Base-by-base conservation (phyloP, 306 rosid genomes). In the Prunus padus region DNA sequence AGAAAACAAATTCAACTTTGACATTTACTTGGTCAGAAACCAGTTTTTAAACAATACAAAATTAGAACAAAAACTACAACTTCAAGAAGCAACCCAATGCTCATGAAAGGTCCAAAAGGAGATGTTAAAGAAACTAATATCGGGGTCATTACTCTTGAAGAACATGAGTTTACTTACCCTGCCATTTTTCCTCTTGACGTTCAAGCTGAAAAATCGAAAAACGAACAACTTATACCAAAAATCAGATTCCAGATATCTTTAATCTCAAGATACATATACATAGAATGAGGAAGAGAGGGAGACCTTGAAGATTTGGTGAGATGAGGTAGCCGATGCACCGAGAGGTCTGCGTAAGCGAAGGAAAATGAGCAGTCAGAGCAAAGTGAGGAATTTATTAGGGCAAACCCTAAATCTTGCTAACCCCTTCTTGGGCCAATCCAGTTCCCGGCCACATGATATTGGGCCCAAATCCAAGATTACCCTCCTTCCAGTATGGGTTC, bases 201-300 rank as follows among this genome's bases (percentile, higher is more conserved):
- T 69, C 6, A 11, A 69, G 18, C 74, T 69, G 74, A 61, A 69
- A 50, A 51, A 69, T 50, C 74, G 26, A 69, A 22, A 69, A 30
- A 28, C 26, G 30, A 69, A 50, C n/a, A 47, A 5, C 19, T 50
- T 7, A n/a, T 9, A 18, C 30, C 26, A 69, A 69, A 33, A 69
- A 69, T 49, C 16, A 12, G 73, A 49, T 16, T 19, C 55, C 8
- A 42, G 5, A 51, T 0, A 69, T 10, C 33, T 2, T 28, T 40
- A 30, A 15, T 19, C 10, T 19, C 47, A 50, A 19, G 2, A 4
- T 11, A 0, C 11, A n/a, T 0, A 4, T 19, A 22, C 4, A 2
- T 4, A 0, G 0, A 11, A 3, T 26, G 19, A n/a, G 26, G 13
- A n/a, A 23, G 37, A 3, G 33, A 22, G 61, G 30, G 4, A 16